Percentiles rank a stretch among this genome's conserved stretches.
These are phyloP conservation scores for Cucumis melo DNA, from an alignment of 306 rosid genomes.

Conservation along the genomic window DNA sequence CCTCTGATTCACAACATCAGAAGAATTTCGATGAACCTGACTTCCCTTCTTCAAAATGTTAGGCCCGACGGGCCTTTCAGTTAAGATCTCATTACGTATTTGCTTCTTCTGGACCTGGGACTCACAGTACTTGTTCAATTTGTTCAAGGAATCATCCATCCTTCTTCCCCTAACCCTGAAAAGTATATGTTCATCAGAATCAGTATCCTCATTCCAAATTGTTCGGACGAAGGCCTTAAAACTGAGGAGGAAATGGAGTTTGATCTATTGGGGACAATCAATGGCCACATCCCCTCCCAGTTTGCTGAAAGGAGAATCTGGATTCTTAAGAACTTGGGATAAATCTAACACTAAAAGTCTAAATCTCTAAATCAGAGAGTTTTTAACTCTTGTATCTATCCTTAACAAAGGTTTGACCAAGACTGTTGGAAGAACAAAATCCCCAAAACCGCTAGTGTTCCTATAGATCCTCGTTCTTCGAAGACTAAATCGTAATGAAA, in stretches of 20 bases:
- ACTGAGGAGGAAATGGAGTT: background rate
- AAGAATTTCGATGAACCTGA: conserved; percentile 31
- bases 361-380: background rate
- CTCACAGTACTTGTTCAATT: conserved; percentile 53
- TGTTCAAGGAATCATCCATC: conserved; percentile 55
- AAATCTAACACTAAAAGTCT: background rate
- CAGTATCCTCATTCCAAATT: background rate
- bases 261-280: background rate
- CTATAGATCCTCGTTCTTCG: background rate
- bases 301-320: background rate
- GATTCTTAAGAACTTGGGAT: background rate
- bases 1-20: conserved; percentile 45
- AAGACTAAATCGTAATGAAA: background rate
- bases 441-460: background rate
- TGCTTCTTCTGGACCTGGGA: conserved; percentile 53
- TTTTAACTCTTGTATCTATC: background rate
- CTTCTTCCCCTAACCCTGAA: conserved; percentile 43
- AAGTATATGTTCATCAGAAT: background rate
- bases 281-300: background rate
- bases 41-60: conserved; percentile 42
- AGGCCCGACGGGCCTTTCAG: conserved; percentile 47
- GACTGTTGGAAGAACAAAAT: background rate
- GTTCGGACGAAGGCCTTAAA: background rate
- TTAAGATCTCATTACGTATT: conserved; percentile 40
- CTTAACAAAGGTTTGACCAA: background rate